Percentiles rank a stretch among this genome's conserved stretches.
phyloP scores from a whole-genome alignment of 2,329 filamentous ascomycete species.

The Sporothrix pseudoabietina region DNA sequence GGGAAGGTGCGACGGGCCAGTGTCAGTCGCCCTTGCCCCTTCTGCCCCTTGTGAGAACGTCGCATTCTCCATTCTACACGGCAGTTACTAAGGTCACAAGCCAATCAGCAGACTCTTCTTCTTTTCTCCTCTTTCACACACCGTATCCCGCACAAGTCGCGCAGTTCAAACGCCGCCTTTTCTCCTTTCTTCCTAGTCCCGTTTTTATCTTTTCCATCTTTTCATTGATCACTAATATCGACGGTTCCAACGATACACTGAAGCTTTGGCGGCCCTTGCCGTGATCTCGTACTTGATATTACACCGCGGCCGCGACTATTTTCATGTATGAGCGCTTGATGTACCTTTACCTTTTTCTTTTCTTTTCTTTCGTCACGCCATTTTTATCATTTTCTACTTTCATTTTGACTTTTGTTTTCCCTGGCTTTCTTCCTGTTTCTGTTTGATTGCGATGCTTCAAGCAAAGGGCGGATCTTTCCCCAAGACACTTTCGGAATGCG shows the following conservation, averaged over 20 bases:
- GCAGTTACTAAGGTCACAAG: background rate
- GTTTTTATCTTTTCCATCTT: background rate
- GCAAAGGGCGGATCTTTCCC: conserved; percentile 12
- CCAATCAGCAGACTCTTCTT: background rate
- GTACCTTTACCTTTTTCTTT: background rate
- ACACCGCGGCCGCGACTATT: background rate
- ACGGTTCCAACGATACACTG: background rate
- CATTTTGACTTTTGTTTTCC: background rate
- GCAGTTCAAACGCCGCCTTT: conserved; percentile 8
- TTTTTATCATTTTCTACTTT: background rate
- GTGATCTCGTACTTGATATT: conserved; percentile 2
- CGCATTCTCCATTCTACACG: background rate
- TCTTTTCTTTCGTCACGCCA: background rate
- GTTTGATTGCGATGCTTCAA: conserved; percentile 21
- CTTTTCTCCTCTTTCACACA: background rate
- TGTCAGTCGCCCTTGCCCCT: conserved; percentile 9
- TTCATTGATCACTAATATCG: background rate
- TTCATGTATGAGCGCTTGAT: background rate
- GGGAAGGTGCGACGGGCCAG: conserved; percentile 2
- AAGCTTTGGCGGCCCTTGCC: background rate
- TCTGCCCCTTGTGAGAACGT: background rate
- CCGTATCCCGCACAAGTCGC: conserved; percentile 13
- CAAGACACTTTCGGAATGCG: background rate
- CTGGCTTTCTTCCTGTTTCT: conserved; percentile 17
- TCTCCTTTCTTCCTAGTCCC: background rate